Percentiles rank a stretch among this genome's conserved stretches.
phyloP scores from a whole-genome alignment of 2,329 filamentous ascomycete genomes.

The Trichoderma endophyticum region DNA sequence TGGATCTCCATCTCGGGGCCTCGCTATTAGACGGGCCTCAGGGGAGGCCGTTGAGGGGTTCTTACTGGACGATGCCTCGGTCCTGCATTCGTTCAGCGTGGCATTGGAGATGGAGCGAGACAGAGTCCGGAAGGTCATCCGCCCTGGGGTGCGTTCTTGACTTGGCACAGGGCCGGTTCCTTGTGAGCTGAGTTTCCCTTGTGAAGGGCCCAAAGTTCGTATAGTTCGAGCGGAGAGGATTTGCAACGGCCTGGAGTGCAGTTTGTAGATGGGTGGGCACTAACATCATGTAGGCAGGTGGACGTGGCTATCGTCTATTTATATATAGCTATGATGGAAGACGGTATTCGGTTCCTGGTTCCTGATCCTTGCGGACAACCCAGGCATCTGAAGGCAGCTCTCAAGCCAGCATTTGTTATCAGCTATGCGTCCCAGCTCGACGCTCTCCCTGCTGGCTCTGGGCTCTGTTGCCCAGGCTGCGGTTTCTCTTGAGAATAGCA shows the following conservation, averaged over 20 bases:
- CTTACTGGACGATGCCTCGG: conserved; percentile 5
- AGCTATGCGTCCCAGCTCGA: conserved; percentile 21
- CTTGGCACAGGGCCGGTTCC: not conserved
- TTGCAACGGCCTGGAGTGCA: not conserved
- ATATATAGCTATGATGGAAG: not conserved
- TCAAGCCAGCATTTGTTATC: not conserved
- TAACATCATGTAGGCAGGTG: not conserved
- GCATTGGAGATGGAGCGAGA: not conserved
- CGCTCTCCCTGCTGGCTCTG: conserved; percentile 22
- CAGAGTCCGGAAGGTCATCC: conserved; percentile 12
- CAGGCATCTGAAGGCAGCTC: not conserved
- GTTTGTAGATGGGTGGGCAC: not conserved
- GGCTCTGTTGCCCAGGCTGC: conserved; percentile 12
- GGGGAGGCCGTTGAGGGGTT: not conserved
- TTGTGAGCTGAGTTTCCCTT: not conserved
- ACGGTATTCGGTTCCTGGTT: not conserved
- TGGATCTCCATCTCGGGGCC: not conserved
- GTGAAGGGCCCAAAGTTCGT: not conserved
- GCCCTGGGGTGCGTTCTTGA: not conserved
- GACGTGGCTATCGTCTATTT: not conserved
- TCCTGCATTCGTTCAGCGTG: not conserved
- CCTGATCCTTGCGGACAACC: not conserved
- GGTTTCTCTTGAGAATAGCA: not conserved
- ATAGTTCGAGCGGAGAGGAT: not conserved
- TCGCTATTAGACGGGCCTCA: not conserved